Conservation (phyloP, 225 moss, liverwort and hornwort species). For the Rhytidiadelphus loreus region DNA sequence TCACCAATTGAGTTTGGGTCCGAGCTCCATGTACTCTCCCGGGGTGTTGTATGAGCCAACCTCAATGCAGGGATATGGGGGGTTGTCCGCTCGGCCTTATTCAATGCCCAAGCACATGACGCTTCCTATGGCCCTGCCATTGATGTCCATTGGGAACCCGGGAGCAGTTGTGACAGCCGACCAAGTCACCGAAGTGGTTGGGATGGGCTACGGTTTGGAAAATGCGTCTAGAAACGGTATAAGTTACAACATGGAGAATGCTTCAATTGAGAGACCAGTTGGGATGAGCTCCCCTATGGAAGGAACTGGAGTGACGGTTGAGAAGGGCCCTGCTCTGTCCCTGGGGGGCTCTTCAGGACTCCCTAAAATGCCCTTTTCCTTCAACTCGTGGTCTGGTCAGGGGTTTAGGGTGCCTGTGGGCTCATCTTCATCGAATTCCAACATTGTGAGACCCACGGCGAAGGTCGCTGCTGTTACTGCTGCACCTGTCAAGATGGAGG, state of each 20-base stretch:
- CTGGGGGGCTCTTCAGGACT: constrained; percentile 24
- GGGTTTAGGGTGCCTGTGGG: constrained; percentile 23
- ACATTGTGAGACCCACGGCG: constrained; percentile 81
- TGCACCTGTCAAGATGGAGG: constrained; percentile 48
- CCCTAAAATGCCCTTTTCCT: constrained; percentile 38
- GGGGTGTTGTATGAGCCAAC: constrained; percentile 51
- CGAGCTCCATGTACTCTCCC: constrained; percentile 39
- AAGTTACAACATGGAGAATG: background rate
- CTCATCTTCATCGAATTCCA: constrained; percentile 32
- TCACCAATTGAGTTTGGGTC: constrained; percentile 65
- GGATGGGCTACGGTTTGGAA: constrained; percentile 46
- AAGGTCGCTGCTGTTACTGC: constrained; percentile 22
- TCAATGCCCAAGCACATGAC: constrained; percentile 42
- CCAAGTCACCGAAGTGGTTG: constrained; percentile 49
- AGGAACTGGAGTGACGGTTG: background rate
- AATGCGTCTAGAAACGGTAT: constrained; percentile 21
- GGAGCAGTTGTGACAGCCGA: constrained; percentile 17
- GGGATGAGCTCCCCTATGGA: background rate
- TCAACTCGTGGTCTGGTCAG: constrained; percentile 58
- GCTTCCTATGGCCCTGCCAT: constrained; percentile 61
- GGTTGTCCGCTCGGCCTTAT: constrained; percentile 37
- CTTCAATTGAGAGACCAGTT: background rate
- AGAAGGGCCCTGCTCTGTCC: constrained; percentile 15
- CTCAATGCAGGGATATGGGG: constrained; percentile 40
- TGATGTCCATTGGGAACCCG: constrained; percentile 50